Percentiles rank a stretch among this genome's conserved stretches.
Evolutionary conservation across 345 rosid genomes (phyloP).

Genomic region (Acer negundo): DNA sequence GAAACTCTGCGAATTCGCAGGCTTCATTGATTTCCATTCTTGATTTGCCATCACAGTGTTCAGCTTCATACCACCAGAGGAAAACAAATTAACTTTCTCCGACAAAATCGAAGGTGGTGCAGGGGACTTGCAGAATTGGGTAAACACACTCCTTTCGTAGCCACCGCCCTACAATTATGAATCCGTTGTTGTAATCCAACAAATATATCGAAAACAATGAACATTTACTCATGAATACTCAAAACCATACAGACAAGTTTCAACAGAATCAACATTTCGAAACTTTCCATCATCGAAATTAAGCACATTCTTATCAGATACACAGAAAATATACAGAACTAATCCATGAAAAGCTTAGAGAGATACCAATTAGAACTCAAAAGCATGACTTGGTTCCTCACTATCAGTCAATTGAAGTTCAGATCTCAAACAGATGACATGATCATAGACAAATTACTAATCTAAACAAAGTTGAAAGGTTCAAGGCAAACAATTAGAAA

Average conservation of each 20-base stretch:
- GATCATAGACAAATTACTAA: not conserved
- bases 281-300: constrained; percentile 2
- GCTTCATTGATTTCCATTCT: constrained; percentile 22
- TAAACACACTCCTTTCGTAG: constrained; percentile 38
- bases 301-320: not conserved
- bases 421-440: constrained; percentile 11
- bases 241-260: not conserved
- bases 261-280: not conserved
- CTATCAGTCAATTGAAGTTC: not conserved
- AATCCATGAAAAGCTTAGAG: not conserved
- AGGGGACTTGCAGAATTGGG: constrained; percentile 35
- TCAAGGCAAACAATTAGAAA: too few species aligned
- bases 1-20: constrained; percentile 27
- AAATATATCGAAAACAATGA: not conserved
- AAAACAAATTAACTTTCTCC: constrained; percentile 43
- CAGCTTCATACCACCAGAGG: constrained; percentile 25
- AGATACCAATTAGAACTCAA: not conserved
- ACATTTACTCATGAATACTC: not conserved
- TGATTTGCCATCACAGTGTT: constrained; percentile 15
- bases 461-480: not conserved
- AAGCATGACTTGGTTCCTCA: not conserved
- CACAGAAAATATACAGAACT: constrained; percentile 6
- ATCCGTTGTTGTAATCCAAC: constrained; percentile 14
- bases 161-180: constrained; percentile 43
- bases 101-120: constrained; percentile 39